Conservation (phyloP, 164 flowering plant genomes). For the Magnolia changhungtana region DNA sequence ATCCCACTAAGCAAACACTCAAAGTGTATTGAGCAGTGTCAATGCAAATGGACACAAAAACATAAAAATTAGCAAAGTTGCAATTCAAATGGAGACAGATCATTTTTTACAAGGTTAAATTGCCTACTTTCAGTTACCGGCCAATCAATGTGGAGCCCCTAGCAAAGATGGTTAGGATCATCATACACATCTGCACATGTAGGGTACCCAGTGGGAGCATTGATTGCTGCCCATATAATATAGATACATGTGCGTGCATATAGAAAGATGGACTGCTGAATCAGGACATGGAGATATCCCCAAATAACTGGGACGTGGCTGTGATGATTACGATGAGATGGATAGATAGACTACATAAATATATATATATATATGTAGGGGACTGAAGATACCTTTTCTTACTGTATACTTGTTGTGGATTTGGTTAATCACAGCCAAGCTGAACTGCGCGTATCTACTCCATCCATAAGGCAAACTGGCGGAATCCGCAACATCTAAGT, state of each 20-base stretch:
- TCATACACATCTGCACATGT: not conserved
- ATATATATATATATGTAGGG: not conserved
- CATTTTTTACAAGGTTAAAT: no score
- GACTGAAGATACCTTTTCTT: constrained; percentile 54
- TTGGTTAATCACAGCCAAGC: constrained; percentile 74
- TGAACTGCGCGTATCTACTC: constrained; percentile 82
- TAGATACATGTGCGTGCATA: not conserved
- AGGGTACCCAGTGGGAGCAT: not conserved
- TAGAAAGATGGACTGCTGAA: not conserved
- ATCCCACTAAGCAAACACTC: no score
- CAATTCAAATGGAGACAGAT: no score
- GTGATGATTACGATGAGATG: not conserved
- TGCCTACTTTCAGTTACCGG: not conserved
- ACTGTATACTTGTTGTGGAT: constrained; percentile 43
- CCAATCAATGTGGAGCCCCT: not conserved
- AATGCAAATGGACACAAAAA: no score
- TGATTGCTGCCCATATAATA: not conserved
- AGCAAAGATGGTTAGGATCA: not conserved
- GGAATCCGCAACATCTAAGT: constrained; percentile 78
- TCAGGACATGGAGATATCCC: not conserved
- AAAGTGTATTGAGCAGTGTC: no score
- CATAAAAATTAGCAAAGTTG: no score
- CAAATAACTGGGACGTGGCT: not conserved
- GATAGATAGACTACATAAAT: not conserved
- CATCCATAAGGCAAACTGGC: constrained; percentile 67